Conservation (phyloP, 768 basidiomycete species). For the Sistotremastrum niveocremeum region DNA sequence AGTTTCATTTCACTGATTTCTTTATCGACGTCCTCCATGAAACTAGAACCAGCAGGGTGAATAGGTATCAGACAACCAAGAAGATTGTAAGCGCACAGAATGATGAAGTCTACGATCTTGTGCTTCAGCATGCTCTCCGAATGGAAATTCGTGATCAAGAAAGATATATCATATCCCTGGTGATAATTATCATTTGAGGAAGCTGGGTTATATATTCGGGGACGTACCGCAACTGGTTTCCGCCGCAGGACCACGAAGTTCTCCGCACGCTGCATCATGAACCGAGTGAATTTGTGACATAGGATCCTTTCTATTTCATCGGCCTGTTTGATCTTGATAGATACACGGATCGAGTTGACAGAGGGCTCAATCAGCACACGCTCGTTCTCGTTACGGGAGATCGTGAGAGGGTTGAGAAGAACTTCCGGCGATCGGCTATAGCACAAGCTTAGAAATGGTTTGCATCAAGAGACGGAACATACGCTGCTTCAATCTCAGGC, state of each 20-base stretch:
- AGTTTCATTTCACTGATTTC: constrained; percentile 99
- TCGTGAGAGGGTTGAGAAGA: constrained; percentile 81
- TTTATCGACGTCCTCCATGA: constrained; percentile 99
- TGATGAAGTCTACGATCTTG: constrained; percentile 99
- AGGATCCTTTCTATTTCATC: constrained; percentile 97
- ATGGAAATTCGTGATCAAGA: constrained; percentile 94
- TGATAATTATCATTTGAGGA: background rate
- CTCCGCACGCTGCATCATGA: constrained; percentile 98
- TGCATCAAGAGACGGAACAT: constrained; percentile 14
- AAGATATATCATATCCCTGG: constrained; percentile 97
- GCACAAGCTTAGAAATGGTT: background rate
- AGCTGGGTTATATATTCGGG: constrained; percentile 1
- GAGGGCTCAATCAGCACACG: constrained; percentile 95
- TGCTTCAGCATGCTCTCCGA: constrained; percentile 99
- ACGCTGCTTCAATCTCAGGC: constrained; percentile 89
- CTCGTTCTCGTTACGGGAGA: constrained; percentile 96
- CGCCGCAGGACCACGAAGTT: constrained; percentile 92
- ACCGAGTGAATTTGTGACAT: constrained; percentile 95
- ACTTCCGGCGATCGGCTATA: constrained; percentile 84
- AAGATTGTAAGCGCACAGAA: constrained; percentile 50
- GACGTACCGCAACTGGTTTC: constrained; percentile 75
- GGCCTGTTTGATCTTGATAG: constrained; percentile 98
- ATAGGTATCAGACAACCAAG: constrained; percentile 6
- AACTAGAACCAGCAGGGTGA: constrained; percentile 29
- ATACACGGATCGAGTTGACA: constrained; percentile 91